Conservation (phyloP, 1,284 basidiomycete genomes). For the Cutaneotrichosporon sp. region DNA sequence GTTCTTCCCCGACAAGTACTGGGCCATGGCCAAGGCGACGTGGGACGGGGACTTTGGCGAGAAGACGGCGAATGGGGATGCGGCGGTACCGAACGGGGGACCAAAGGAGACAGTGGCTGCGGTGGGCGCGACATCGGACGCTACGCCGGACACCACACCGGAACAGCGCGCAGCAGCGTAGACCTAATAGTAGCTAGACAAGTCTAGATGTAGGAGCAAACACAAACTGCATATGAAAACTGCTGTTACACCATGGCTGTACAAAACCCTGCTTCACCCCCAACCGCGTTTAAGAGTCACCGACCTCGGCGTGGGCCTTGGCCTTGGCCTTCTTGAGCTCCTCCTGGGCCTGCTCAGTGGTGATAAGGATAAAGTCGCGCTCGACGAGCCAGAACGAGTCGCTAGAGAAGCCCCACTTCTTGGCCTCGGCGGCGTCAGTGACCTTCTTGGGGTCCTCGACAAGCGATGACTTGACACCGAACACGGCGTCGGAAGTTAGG, state of each 20-base stretch:
- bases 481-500: constrained; percentile 22
- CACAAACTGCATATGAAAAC: no score
- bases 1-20: constrained; percentile 18
- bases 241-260: no score
- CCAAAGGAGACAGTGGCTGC: no score
- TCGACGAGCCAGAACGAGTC: constrained; percentile 12
- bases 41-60: constrained; percentile 1
- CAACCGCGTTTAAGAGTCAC: neutral
- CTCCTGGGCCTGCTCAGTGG: constrained; percentile 15
- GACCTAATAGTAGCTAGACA: no score
- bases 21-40: constrained; percentile 15
- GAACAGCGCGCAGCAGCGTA: no score
- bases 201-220: no score
- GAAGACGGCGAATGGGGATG: no score
- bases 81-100: no score
- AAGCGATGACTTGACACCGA: constrained; percentile 22
- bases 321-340: constrained; percentile 15
- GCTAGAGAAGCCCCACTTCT: constrained; percentile 19
- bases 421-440: constrained; percentile 14
- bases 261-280: no score
- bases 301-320: neutral
- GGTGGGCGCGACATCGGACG: no score
- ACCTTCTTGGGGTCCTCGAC: constrained; percentile 16
- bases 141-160: no score
- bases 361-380: constrained; percentile 23